Percentiles rank a stretch among this genome's conserved stretches.
Evolutionary conservation across 768 basidiomycete genomes (phyloP).

Genomic region (Serendipita sp.): DNA sequence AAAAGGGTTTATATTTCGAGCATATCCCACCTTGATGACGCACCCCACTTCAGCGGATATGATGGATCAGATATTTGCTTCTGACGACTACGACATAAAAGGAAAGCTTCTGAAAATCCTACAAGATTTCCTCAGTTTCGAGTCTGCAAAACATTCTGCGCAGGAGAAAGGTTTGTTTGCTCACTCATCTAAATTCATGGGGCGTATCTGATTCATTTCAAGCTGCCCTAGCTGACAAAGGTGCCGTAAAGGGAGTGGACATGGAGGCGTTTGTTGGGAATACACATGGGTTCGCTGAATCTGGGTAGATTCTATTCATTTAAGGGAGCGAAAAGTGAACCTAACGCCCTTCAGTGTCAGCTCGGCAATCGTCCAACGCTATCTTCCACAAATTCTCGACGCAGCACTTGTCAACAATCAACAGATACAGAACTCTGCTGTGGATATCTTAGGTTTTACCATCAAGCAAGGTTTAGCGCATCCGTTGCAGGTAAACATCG

Average conservation of each 20-base stretch:
- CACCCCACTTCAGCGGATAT: slow-evolving; percentile 58
- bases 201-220: background rate
- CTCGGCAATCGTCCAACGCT: slow-evolving; percentile 88
- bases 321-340: background rate
- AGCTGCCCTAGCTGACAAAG: slow-evolving; percentile 22
- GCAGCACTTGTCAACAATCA: slow-evolving; percentile 58
- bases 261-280: slow-evolving; percentile 94
- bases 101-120: slow-evolving; percentile 71
- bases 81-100: slow-evolving; percentile 52
- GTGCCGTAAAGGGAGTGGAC: slow-evolving; percentile 35
- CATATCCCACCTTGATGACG: slow-evolving; percentile 84
- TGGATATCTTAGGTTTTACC: slow-evolving; percentile 85
- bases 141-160: slow-evolving; percentile 59
- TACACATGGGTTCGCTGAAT: slow-evolving; percentile 90
- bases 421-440: slow-evolving; percentile 63
- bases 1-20: slow-evolving; percentile 77
- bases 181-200: background rate
- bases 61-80: slow-evolving; percentile 80
- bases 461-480: slow-evolving; percentile 92
- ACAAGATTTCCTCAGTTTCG: slow-evolving; percentile 78
- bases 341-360: slow-evolving; percentile 46
- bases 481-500: slow-evolving; percentile 57
- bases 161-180: slow-evolving; percentile 43
- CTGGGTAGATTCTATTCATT: slow-evolving; percentile 43
- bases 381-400: slow-evolving; percentile 63